These are phyloP conservation scores for Salix arbutifolia DNA, from an alignment of 345 rosid genomes.

Conservation along the genomic window DNA sequence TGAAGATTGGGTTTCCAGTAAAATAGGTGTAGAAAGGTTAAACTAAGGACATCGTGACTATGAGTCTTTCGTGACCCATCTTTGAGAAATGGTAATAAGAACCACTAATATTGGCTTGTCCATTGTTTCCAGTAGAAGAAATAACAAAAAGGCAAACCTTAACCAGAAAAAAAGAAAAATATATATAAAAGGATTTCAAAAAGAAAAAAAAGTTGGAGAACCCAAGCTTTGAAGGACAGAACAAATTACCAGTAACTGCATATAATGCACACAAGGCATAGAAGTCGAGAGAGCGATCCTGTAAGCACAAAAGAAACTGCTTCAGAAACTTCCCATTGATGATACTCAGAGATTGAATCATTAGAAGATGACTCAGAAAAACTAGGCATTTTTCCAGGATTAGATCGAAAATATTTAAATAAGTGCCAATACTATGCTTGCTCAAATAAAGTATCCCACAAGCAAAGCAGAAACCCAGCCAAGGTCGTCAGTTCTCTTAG, in stretches of 20 bases:
- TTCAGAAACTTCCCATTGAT: slow-evolving; percentile 14
- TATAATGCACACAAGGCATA: slow-evolving; percentile 76
- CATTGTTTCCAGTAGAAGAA: neutral
- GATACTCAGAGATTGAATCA: neutral
- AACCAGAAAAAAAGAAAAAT: neutral
- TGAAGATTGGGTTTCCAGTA: neutral
- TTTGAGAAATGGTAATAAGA: neutral
- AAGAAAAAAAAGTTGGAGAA: neutral
- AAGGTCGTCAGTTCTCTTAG: neutral
- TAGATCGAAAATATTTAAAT: neutral
- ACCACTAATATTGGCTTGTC: neutral
- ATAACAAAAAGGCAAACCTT: neutral
- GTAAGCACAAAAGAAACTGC: slow-evolving; percentile 22
- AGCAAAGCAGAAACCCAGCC: neutral
- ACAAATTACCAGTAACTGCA: slow-evolving; percentile 84
- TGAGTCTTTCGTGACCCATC: neutral
- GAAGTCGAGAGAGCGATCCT: slow-evolving; percentile 99
- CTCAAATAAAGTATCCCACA: neutral
- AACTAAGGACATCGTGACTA: neutral
- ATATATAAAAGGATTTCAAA: neutral
- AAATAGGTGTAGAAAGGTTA: neutral
- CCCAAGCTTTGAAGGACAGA: slow-evolving; percentile 2
- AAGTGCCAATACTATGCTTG: neutral
- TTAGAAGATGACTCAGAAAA: neutral
- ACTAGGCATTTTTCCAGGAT: neutral